Base-by-base conservation (phyloP, 192 early-diverging fungal species). In the Umbelopsis sp. region DNA sequence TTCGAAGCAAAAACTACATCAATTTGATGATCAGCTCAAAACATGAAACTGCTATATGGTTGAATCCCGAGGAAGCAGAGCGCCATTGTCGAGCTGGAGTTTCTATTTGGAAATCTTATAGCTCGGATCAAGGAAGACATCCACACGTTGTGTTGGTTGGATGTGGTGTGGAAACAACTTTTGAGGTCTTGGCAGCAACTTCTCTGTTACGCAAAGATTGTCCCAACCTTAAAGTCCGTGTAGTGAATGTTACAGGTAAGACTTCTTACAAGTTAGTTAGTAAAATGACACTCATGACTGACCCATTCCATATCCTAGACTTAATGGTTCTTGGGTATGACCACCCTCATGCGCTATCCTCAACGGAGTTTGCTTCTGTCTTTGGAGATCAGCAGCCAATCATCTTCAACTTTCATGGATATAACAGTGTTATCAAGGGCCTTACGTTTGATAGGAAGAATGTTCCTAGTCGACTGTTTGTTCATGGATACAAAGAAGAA, bases 381-480 rank as follows among this genome's bases (percentile, higher is more conserved):
- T 83, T 83, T 59, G 82, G 81, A 8, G 45, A 25, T 4, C 72
- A 74, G 16, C 68, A 68, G 32, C 82, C 82, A 4, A 65, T 83
- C 25, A 71, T 83, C 32, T 78, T 83, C 59, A 83, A 83, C 68
- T 83, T 83, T 70, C 82, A 83, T 56, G 82, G 82, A 1, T 83
- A 82, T 59, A 82, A 77, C 9, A 73, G 71, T 32, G 80, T 81
- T 1, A 70, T 83, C 38, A 78, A 73, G 31, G 62, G 51, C 17
- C 43, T 83, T 4, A 24, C 75, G 3, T 83, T 71, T 69, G 82
- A 83, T 50, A 67, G 80, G 5, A 49, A 34, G 9, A 50, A 24
- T 22, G 25, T 77, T 31, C 59, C 70, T 12, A 66, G 68, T 54
- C 66, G 80, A 2, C 25, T 77, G 8, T 44, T 12, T 29, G 76